Evolutionary conservation across 768 basidiomycete genomes (phyloP).

Genomic region (Mycena leptocephala): DNA sequence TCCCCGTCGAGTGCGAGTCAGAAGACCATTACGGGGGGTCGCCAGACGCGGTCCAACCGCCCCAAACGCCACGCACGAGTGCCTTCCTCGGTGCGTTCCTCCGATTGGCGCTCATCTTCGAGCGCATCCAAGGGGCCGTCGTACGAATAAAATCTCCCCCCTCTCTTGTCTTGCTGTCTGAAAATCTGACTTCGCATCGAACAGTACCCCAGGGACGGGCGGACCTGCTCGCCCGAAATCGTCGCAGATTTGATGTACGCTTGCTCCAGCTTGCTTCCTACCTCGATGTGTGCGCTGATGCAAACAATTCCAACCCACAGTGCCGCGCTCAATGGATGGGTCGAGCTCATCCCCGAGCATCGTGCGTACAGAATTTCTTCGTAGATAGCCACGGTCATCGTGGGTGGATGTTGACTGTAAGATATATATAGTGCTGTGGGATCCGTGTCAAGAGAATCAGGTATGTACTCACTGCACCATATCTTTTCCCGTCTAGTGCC

Average conservation of each 20-base stretch:
- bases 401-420: too few relatives aligned
- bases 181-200: background rate
- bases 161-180: background rate
- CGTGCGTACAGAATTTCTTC: too few relatives aligned
- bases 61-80: background rate
- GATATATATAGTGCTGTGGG: slow-evolving; percentile 38
- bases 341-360: slow-evolving; percentile 58
- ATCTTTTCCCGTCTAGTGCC: slow-evolving; percentile 40
- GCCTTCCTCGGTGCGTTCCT: background rate
- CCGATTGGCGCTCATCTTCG: background rate
- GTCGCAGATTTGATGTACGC: slow-evolving; percentile 10
- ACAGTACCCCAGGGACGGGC: background rate
- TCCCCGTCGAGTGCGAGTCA: background rate
- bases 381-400: too few relatives aligned
- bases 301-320: too few relatives aligned
- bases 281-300: background rate
- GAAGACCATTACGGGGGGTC: background rate
- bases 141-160: background rate
- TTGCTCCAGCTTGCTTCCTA: too few relatives aligned
- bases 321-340: slow-evolving; percentile 60
- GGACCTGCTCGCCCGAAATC: background rate
- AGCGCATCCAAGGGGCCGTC: background rate
- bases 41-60: background rate
- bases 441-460: slow-evolving; percentile 9
- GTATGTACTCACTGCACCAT: background rate